Conservation (phyloP, 257 asterid genomes). For the Solanum paucissectum region DNA sequence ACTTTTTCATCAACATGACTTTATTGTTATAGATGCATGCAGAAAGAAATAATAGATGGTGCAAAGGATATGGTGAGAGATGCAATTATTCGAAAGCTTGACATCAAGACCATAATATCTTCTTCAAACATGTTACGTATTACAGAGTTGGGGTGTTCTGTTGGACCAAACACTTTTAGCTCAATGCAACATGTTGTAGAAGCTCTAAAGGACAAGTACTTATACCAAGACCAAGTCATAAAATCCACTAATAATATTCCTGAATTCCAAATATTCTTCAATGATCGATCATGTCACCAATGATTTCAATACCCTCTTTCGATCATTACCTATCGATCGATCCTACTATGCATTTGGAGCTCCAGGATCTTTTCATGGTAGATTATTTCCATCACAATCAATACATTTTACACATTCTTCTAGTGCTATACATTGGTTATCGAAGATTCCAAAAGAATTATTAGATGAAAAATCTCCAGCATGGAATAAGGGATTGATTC, state of each 20-base stretch:
- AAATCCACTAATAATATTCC: no score
- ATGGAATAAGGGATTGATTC: slow-evolving; percentile 15
- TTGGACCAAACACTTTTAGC: slow-evolving; percentile 15
- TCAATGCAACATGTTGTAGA: slow-evolving; percentile 6
- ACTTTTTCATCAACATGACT: no score
- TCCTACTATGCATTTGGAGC: slow-evolving; percentile 16
- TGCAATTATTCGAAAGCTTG: no score
- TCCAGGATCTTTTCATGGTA: slow-evolving; percentile 23
- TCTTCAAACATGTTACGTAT: no score
- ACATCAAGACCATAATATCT: no score
- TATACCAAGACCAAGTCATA: not conserved
- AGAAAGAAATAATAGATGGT: no score
- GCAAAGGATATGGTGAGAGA: no score
- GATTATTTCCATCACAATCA: slow-evolving; percentile 6
- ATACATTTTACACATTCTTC: not conserved
- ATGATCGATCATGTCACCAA: no score
- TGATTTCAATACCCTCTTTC: no score
- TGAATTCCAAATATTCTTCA: no score
- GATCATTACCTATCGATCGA: slow-evolving; percentile 1
- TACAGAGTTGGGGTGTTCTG: no score
- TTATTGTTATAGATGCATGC: no score
- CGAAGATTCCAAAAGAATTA: slow-evolving; percentile 9
- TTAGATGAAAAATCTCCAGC: not conserved
- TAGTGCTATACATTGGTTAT: slow-evolving; percentile 19
- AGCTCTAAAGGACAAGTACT: not conserved